Evolutionary conservation across 371 early-diverging fungal species (phyloP).

Genomic region (Mucor irregularis): DNA sequence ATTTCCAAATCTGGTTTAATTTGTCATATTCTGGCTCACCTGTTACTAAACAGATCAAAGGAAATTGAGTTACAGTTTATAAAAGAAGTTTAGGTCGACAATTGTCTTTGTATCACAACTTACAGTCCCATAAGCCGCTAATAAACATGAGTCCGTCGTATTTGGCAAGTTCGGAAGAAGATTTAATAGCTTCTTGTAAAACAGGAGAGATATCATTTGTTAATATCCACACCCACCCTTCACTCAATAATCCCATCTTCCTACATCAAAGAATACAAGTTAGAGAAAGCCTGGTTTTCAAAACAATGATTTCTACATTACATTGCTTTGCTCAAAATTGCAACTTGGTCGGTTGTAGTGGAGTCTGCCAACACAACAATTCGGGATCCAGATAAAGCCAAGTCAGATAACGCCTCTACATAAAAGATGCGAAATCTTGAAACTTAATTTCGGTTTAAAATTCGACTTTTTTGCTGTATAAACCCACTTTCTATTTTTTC

Average conservation of each 20-base stretch:
- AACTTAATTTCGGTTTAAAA: neutral
- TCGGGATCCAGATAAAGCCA: slow-evolving; percentile 29
- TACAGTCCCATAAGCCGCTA: slow-evolving; percentile 47
- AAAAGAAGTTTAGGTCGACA: neutral
- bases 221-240: slow-evolving; percentile 49
- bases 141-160: slow-evolving; percentile 51
- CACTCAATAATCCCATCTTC: slow-evolving; percentile 28
- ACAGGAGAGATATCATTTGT: slow-evolving; percentile 38
- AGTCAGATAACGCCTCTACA: slow-evolving; percentile 28
- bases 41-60: slow-evolving; percentile 25
- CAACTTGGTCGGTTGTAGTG: slow-evolving; percentile 30
- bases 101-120: slow-evolving; percentile 14
- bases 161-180: slow-evolving; percentile 21
- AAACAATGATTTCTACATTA: slow-evolving; percentile 3
- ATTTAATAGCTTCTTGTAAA: slow-evolving; percentile 11
- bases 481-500: slow-evolving; percentile 16
- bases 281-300: neutral
- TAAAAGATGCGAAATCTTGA: neutral
- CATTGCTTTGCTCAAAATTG: slow-evolving; percentile 31
- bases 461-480: neutral
- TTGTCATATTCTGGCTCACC: slow-evolving; percentile 37
- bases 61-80: neutral
- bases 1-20: slow-evolving; percentile 28
- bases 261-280: slow-evolving; percentile 8
- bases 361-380: slow-evolving; percentile 40